Percentiles rank a stretch among this genome's conserved stretches.
phyloP scores from a whole-genome alignment of 2,329 filamentous ascomycete species.

The Aspergillus amoenus region DNA sequence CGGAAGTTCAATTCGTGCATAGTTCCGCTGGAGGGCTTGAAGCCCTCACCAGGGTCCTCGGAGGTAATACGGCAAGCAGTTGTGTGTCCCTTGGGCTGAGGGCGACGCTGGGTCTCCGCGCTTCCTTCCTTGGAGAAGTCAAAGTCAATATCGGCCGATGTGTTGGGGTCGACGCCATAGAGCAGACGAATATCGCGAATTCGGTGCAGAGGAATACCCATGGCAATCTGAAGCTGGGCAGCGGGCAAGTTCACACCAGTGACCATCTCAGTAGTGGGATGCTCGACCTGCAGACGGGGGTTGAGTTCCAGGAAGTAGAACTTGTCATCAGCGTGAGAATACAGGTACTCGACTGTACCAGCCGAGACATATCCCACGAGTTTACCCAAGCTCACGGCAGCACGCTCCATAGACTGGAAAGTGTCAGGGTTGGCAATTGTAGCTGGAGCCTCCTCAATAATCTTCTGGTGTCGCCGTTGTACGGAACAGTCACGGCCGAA shows the following conservation, averaged over 20 bases:
- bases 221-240: conserved; percentile 96
- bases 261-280: conserved; percentile 99
- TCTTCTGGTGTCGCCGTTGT: conserved; percentile 97
- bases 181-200: conserved; percentile 94
- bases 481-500: conserved; percentile 99
- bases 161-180: conserved; percentile 91
- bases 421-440: conserved; percentile 88
- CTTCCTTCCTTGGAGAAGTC: conserved; percentile 88
- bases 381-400: conserved; percentile 87
- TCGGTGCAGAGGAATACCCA: conserved; percentile 94
- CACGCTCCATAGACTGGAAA: conserved; percentile 95
- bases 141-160: conserved; percentile 86
- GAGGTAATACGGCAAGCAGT: conserved; percentile 99
- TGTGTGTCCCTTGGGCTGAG: conserved; percentile 91
- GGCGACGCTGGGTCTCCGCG: conserved; percentile 79
- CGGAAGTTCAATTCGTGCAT: conserved; percentile 99
- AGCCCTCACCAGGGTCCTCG: conserved; percentile 96
- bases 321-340: conserved; percentile 96
- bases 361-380: conserved; percentile 98
- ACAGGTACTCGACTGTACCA: conserved; percentile 97
- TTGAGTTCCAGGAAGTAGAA: conserved; percentile 99
- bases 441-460: conserved; percentile 97
- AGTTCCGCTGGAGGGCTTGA: conserved; percentile 98
- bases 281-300: conserved; percentile 98
- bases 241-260: conserved; percentile 96